Evolutionary conservation across 2,329 filamentous ascomycete species (phyloP), one percentile per base, ranked within the genome.

Genomic region (Pyricularia sp.): DNA sequence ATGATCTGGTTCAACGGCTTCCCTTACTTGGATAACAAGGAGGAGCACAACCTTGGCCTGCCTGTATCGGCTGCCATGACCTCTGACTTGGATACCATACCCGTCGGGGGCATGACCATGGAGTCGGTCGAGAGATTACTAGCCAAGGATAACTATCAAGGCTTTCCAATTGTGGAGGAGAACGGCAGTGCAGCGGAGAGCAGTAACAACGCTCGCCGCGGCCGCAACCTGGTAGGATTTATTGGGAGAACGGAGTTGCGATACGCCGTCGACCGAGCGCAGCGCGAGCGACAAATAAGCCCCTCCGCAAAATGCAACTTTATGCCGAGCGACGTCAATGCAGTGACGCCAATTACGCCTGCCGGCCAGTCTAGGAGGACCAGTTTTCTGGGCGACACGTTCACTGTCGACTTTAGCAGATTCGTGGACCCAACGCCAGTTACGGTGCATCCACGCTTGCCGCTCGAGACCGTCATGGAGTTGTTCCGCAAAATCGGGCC

Each of bases 1-100:
- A 97, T 97, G 92, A 99, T 99, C 74, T 97, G 93, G 90, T 97
- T 97, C 81, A 98, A 93, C 74, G 95, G 95, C 0, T 97, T 97
- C 75, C 95, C 95, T 0, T 99, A 96, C 80, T 84, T 99, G 2
- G 95, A 99, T 80, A 96, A 92, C 79, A 99, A 99, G 77, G 94
- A 98, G 78, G 95, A 98, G 69, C 94, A 97, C 79, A 94, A 94
- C 68, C 97, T 98, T 78, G 94, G 94, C 65, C 94, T 98, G 0
- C 91, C 95, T 0, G 95, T 98, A 11, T 95, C 92, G 0, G 88
- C 92, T 71, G 92, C 92, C 72, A 97, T 98, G 94, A 94, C 90
- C 1, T 86, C 86, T 2, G 87, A 92, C 67, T 85, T 94, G 0
- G 87, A 92, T 2, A 87, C 89, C 0, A 84, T 99, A 9, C 91